Evolutionary conservation across 352 stramenopile genomes (phyloP).

Genomic region (Nothophytophthora sp.): DNA sequence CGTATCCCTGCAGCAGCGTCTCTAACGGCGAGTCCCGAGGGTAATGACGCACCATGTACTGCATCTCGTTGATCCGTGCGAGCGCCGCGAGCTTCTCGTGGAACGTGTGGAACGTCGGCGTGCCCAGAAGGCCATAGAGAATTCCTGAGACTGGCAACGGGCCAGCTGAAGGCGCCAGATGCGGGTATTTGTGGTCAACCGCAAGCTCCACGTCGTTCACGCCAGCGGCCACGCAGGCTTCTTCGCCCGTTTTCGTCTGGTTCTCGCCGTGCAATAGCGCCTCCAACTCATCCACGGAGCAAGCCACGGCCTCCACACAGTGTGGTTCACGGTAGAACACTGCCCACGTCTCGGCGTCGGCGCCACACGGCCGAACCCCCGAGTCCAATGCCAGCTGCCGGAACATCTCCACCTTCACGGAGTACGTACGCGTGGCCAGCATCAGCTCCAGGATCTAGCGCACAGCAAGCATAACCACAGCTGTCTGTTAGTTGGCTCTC

Average conservation of each 20-base stretch:
- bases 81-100: slow-evolving; percentile 61
- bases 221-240: slow-evolving; percentile 61
- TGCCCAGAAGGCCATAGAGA: slow-evolving; percentile 85
- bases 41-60: slow-evolving; percentile 88
- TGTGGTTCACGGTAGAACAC: slow-evolving; percentile 69
- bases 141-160: slow-evolving; percentile 51
- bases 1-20: slow-evolving; percentile 91
- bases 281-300: slow-evolving; percentile 50
- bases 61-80: slow-evolving; percentile 54
- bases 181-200: slow-evolving; percentile 76
- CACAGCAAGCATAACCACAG: no score
- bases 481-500: no score
- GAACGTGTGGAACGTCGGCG: slow-evolving; percentile 66
- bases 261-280: slow-evolving; percentile 28
- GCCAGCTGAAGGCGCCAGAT: slow-evolving; percentile 18
- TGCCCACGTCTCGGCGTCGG: slow-evolving; percentile 58
- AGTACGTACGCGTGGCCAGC: slow-evolving; percentile 77
- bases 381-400: slow-evolving; percentile 81
- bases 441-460: slow-evolving; percentile 78
- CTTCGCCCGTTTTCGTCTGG: slow-evolving; percentile 11
- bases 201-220: slow-evolving; percentile 69
- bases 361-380: slow-evolving; percentile 50
- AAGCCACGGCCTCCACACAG: slow-evolving; percentile 69
- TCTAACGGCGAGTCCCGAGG: slow-evolving; percentile 61
- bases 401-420: slow-evolving; percentile 84